Conservation (phyloP, 83 land plant species). For the Picea engelmannii region DNA sequence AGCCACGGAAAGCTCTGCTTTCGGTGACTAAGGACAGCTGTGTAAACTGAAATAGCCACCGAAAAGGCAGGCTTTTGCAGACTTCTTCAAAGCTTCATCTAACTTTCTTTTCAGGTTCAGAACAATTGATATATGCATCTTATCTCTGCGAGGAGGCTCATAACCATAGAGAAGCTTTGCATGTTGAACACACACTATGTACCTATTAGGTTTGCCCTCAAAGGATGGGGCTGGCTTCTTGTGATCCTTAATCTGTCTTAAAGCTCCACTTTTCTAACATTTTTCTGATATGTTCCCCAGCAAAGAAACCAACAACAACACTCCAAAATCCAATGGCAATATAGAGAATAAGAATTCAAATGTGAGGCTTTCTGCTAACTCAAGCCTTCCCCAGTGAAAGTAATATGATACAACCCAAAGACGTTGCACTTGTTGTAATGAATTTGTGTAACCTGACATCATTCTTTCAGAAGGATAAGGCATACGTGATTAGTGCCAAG, state of each 20-base stretch:
- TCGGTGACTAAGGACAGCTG: no score
- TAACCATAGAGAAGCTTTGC: no score
- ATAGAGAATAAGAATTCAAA: constrained; percentile 27
- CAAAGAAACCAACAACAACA: constrained; percentile 43
- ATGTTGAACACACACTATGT: no score
- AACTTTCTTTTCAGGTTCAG: no score
- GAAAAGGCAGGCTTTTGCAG: no score
- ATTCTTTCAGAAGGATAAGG: constrained; percentile 48
- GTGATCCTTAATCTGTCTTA: neutral
- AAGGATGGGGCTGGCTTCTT: no score
- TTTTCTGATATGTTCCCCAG: constrained; percentile 37
- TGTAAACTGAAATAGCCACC: no score
- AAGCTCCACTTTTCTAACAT: constrained; percentile 34
- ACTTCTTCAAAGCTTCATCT: no score
- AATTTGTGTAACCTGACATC: constrained; percentile 50
- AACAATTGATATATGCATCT: no score
- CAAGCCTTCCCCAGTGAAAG: constrained; percentile 53
- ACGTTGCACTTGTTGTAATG: constrained; percentile 30
- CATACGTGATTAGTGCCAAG: constrained; percentile 61
- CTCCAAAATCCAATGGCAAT: constrained; percentile 24
- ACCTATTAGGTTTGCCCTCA: no score
- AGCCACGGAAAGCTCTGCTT: no score
- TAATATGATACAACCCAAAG: constrained; percentile 37
- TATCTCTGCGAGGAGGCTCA: no score
- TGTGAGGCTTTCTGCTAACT: constrained; percentile 23